Evolutionary conservation across 2,329 filamentous ascomycete species (phyloP), one percentile per base, ranked within the genome.

Genomic region (Dactylellina leptospora): DNA sequence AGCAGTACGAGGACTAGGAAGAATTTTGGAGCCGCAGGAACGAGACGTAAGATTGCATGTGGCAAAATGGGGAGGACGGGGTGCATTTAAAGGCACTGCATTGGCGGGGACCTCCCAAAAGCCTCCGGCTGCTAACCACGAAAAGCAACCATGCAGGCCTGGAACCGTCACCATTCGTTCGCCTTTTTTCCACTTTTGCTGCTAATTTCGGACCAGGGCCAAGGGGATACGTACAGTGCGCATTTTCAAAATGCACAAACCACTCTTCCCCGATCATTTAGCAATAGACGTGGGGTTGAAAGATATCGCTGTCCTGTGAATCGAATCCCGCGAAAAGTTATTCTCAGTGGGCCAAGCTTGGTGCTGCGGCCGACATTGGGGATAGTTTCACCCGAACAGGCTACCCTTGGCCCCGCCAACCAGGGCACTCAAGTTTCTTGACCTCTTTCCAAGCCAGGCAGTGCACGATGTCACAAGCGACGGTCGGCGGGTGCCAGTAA

Each of bases 341-440:
- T 25, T 45, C 18, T 22, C 4, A 45, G 16, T 6, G 18, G 48
- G 58, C 48, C 59, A 55, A 55, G 48, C 11, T 33, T 27, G 36
- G 58, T 63, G 61, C 61, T 66, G 61, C 61, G 61, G 61, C 42
- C 44, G 61, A 16, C 25, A 50, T 66, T 36, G 40, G 51, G 66
- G 58, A 71, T 44, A 58, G 44, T 71, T 63, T 71, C 66, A 51
- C 66, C 51, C 25, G 51, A 71, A 71, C 58, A 59, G 59, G 66
- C 44, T 53, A 51, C 48, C 48, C 47, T n/a, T n/a, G 45, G 54
- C 54, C 53, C 36, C 40, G n/a, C 40, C 42, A 47, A 40, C 42
- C 20, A 6, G 44, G 30, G 25, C 58, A 53, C 59, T 63, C 48
- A 63, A 63, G 59, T 54, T 42, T 47, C 38, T 48, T 51, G 47